These are phyloP conservation scores for Exophiala sp. DNA, from an alignment of 2,329 filamentous ascomycete species.

Conservation along the genomic window DNA sequence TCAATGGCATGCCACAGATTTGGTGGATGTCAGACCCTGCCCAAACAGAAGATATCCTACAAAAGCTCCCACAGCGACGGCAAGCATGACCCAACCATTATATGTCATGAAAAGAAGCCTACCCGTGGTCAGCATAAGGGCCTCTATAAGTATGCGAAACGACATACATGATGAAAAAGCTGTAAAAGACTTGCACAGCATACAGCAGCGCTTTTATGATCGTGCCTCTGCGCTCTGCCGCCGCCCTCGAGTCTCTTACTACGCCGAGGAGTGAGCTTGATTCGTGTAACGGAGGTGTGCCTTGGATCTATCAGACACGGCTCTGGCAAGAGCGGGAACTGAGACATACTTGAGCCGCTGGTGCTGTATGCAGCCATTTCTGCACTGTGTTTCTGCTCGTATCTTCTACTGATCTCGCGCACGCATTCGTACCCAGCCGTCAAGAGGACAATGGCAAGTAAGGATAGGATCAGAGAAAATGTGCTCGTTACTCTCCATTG, in stretches of 20 bases:
- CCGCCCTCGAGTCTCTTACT: slow-evolving; percentile 65
- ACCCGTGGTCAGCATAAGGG: slow-evolving; percentile 1
- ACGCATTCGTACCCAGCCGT: slow-evolving; percentile 92
- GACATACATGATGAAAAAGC: slow-evolving; percentile 95
- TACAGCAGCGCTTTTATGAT: slow-evolving; percentile 80
- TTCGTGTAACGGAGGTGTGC: slow-evolving; percentile 37
- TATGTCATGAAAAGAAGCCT: slow-evolving; percentile 99
- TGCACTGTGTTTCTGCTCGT: slow-evolving; percentile 59
- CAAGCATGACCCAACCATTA: slow-evolving; percentile 95
- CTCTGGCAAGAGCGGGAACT: slow-evolving; percentile 1
- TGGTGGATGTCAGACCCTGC: slow-evolving; percentile 64
- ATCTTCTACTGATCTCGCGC: slow-evolving; percentile 70
- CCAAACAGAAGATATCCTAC: slow-evolving; percentile 83
- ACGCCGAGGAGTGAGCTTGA: slow-evolving; percentile 67
- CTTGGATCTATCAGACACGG: slow-evolving; percentile 25
- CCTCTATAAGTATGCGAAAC: not conserved
- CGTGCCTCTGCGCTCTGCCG: slow-evolving; percentile 65
- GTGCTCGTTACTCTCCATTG: slow-evolving; percentile 82
- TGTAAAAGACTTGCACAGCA: slow-evolving; percentile 93
- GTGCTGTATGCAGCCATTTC: slow-evolving; percentile 32
- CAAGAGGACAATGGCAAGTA: slow-evolving; percentile 75
- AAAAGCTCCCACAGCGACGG: slow-evolving; percentile 84
- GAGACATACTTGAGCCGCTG: slow-evolving; percentile 26
- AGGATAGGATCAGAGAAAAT: slow-evolving; percentile 72
- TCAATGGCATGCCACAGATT: slow-evolving; percentile 89